Evolutionary conservation across 345 rosid species (phyloP).

Genomic region (Arabidopsis suecica): DNA sequence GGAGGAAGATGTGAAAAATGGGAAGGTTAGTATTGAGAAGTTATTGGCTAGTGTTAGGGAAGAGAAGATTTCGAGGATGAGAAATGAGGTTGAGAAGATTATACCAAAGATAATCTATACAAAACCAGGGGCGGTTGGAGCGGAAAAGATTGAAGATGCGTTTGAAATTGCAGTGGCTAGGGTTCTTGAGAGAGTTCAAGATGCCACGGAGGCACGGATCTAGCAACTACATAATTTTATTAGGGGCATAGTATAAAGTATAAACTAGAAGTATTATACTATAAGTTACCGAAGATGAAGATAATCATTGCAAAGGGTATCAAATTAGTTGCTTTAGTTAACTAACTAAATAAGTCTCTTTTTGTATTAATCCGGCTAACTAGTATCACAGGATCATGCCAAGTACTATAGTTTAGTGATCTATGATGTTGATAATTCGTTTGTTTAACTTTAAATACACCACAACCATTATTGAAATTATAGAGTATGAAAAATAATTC

Average conservation of each 20-base stretch:
- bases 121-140: slow-evolving; percentile 36
- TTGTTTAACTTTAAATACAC: too few relatives aligned
- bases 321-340: too few relatives aligned
- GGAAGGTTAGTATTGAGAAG: slow-evolving; percentile 32
- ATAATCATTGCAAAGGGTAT: too few relatives aligned
- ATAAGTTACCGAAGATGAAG: too few relatives aligned
- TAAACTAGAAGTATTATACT: background rate
- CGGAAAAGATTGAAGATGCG: slow-evolving; percentile 47
- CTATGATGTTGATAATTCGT: background rate
- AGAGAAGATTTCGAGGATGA: slow-evolving; percentile 42
- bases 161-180: slow-evolving; percentile 50
- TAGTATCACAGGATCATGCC: too few relatives aligned
- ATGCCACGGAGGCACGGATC: background rate
- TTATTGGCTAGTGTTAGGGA: slow-evolving; percentile 31
- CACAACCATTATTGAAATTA: too few relatives aligned
- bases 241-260: background rate
- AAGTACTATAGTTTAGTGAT: background rate
- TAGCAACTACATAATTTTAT: background rate
- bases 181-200: slow-evolving; percentile 49
- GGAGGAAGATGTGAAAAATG: slow-evolving; percentile 24
- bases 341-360: too few relatives aligned
- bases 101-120: slow-evolving; percentile 60
- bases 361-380: too few relatives aligned
- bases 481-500: background rate
- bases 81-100: slow-evolving; percentile 49